Evolutionary conservation across 148 eudicot species (phyloP).

Genomic region (Chenopodium suecicum): DNA sequence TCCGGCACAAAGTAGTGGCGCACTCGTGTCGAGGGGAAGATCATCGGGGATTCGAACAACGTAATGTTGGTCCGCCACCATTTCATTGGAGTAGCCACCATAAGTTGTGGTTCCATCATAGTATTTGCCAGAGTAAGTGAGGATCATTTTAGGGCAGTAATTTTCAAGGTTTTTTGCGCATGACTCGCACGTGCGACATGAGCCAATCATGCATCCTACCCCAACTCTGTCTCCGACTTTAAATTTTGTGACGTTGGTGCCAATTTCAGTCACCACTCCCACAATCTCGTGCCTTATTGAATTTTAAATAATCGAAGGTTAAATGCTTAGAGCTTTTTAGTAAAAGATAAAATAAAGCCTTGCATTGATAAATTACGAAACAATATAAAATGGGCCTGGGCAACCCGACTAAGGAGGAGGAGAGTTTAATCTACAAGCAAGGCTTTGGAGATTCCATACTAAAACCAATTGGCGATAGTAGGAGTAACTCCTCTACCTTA

Average conservation of each 20-base stretch:
- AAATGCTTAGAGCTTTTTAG: too few species aligned
- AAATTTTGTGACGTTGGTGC: conserved; percentile 18
- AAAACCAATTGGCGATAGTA: too few species aligned
- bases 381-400: too few species aligned
- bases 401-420: too few species aligned
- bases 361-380: too few species aligned
- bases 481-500: too few species aligned
- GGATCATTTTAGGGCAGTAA: conserved; percentile 28
- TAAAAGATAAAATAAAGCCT: too few species aligned
- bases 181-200: conserved; percentile 28
- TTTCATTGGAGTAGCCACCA: conserved; percentile 33
- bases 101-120: conserved; percentile 28
- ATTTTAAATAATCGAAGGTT: too few species aligned
- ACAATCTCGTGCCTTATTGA: conserved; percentile 34
- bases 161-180: conserved; percentile 26
- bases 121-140: conserved; percentile 20
- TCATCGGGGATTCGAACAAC: conserved; percentile 21
- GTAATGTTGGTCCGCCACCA: conserved; percentile 25
- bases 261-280: conserved; percentile 32
- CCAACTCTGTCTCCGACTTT: conserved; percentile 33
- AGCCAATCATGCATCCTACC: conserved; percentile 36
- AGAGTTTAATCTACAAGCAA: too few species aligned
- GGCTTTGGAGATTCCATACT: too few species aligned
- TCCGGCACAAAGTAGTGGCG: conserved; percentile 37
- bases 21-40: conserved; percentile 21